Percentiles rank a stretch among this genome's conserved stretches.
Conservation (phyloP, 192 early-diverging fungal genomes). For the Coemansia sp. region DNA sequence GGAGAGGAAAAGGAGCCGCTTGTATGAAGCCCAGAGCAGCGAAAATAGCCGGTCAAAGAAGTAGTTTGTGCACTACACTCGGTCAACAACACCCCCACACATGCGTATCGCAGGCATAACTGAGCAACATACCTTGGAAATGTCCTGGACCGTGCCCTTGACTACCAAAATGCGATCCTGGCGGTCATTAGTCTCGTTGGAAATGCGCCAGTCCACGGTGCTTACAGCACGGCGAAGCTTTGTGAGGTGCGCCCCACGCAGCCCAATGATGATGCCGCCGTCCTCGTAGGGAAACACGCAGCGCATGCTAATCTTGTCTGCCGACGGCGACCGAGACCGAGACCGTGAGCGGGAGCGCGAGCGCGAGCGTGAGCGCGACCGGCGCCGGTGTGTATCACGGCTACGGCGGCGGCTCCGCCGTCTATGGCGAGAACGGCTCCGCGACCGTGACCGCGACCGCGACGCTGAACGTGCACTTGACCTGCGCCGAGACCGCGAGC, state of each 20-base stretch:
- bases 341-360: conserved; percentile 10
- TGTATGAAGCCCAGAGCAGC: too few relatives aligned
- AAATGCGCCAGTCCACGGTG: conserved; percentile 49
- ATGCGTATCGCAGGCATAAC: neutral
- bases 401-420: conserved; percentile 8
- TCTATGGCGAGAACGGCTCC: conserved; percentile 11
- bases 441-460: conserved; percentile 8
- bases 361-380: conserved; percentile 9
- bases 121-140: conserved; percentile 39
- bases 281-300: conserved; percentile 52
- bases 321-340: conserved; percentile 16
- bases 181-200: conserved; percentile 47
- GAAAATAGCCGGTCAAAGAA: too few relatives aligned
- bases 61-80: too few relatives aligned
- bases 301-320: conserved; percentile 46
- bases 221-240: conserved; percentile 40
- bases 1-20: too few relatives aligned
- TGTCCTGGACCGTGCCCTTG: conserved; percentile 28
- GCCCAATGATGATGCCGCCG: conserved; percentile 51
- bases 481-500: conserved; percentile 24
- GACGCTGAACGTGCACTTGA: conserved; percentile 16
- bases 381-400: conserved; percentile 9
- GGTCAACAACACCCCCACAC: neutral
- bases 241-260: conserved; percentile 44
- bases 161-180: conserved; percentile 50